phyloP scores from a whole-genome alignment of 208 protist species.

The Ichthyophonus hoferi region DNA sequence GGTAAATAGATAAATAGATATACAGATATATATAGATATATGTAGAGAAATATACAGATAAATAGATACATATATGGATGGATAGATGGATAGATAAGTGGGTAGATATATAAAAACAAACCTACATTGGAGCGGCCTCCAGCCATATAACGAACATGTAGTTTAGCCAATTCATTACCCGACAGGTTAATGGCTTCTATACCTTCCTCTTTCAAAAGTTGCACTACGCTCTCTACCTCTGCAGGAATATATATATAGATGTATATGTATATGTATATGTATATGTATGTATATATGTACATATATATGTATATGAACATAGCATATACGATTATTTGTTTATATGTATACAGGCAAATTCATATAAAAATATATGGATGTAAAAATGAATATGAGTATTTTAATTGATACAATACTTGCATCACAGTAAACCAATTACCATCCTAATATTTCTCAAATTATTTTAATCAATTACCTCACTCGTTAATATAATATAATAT shows the following conservation, averaged over 20 bases:
- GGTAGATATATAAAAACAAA: too few species aligned
- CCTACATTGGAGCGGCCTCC: conserved; percentile 28
- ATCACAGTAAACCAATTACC: too few species aligned
- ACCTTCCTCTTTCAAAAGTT: not conserved
- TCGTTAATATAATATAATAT: too few species aligned
- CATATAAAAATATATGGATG: too few species aligned
- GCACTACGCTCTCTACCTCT: not conserved
- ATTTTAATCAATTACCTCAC: too few species aligned
- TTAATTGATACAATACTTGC: too few species aligned
- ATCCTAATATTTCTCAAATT: too few species aligned
- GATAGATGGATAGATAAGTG: not conserved
- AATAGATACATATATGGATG: not conserved
- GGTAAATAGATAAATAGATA: not conserved
- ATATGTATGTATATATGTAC: conserved; percentile 3
- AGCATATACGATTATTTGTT: not conserved
- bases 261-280: not conserved
- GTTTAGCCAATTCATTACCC: conserved; percentile 57
- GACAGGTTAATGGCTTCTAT: conserved; percentile 44
- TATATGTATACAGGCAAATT: too few species aligned
- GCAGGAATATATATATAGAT: not conserved
- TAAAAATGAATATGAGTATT: too few species aligned
- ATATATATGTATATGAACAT: not conserved
- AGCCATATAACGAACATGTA: conserved; percentile 53
- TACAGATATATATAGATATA: too few species aligned
- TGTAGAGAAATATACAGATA: not conserved